Percentiles rank a stretch among this genome's conserved stretches.
phyloP scores from a whole-genome alignment of 306 rosid genomes.

The Alnus rubra region DNA sequence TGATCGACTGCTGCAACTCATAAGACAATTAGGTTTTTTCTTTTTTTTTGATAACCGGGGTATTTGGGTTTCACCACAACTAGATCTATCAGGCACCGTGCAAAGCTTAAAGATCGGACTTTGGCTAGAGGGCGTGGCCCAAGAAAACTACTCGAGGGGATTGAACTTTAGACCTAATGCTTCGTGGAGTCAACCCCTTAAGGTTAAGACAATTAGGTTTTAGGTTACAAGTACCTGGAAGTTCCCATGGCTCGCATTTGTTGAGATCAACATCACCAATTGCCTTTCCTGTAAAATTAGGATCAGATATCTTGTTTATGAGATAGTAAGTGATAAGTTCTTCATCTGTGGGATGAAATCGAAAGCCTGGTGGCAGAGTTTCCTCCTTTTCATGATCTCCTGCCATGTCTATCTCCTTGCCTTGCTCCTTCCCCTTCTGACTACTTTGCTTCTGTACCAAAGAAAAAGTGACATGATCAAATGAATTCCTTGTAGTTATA shows the following conservation, averaged over 20 bases:
- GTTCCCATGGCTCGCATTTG: conserved; percentile 98
- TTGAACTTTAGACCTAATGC: no score
- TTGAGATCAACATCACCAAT: conserved; percentile 88
- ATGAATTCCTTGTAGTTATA: neutral
- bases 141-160: no score
- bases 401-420: conserved; percentile 49
- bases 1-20: no score
- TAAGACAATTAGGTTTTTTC: no score
- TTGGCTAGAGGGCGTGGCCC: no score
- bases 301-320: conserved; percentile 71
- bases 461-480: conserved; percentile 33
- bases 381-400: conserved; percentile 52
- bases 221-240: conserved; percentile 59
- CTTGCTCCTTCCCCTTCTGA: conserved; percentile 43
- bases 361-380: conserved; percentile 83
- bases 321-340: conserved; percentile 82
- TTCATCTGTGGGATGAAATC: conserved; percentile 95
- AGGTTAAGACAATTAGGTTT: neutral
- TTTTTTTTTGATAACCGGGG: no score
- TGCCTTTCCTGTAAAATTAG: conserved; percentile 68
- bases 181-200: no score
- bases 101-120: no score
- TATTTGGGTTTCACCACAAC: no score
- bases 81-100: no score
- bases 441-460: conserved; percentile 27